Conservation (phyloP, 768 basidiomycete species). For the Kwoniella mangroviensis region DNA sequence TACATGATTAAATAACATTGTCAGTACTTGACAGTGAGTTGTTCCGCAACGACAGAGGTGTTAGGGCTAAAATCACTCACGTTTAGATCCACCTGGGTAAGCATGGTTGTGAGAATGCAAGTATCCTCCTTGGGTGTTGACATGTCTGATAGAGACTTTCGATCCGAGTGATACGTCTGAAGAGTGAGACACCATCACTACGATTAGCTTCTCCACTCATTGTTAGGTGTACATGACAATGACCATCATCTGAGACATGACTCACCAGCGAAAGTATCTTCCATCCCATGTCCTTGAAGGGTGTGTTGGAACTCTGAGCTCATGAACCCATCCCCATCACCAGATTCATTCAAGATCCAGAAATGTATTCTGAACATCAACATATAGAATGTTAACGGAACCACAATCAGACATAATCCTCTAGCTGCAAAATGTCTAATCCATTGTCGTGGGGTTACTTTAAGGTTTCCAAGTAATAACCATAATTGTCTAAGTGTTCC, state of each 20-base stretch:
- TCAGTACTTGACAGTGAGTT: neutral
- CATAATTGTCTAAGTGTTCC: constrained; percentile 86
- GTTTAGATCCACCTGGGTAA: constrained; percentile 88
- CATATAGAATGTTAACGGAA: constrained; percentile 92
- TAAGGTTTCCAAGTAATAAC: constrained; percentile 83
- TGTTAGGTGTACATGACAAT: neutral
- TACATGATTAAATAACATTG: constrained; percentile 51
- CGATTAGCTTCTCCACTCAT: neutral
- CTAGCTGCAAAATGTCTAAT: constrained; percentile 84
- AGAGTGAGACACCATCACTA: neutral
- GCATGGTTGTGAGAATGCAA: constrained; percentile 90
- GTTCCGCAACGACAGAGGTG: too few relatives aligned
- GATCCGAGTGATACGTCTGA: constrained; percentile 86
- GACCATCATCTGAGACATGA: neutral
- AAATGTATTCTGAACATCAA: constrained; percentile 96
- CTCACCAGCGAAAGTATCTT: constrained; percentile 86
- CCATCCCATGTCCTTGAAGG: constrained; percentile 83
- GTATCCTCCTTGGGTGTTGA: constrained; percentile 99
- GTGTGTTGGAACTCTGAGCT: constrained; percentile 98
- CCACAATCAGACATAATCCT: constrained; percentile 81
- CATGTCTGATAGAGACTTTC: constrained; percentile 77
- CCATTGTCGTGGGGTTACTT: constrained; percentile 75
- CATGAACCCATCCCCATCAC: constrained; percentile 99
- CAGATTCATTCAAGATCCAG: constrained; percentile 80
- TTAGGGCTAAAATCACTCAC: constrained; percentile 62